Evolutionary conservation across 2,329 filamentous ascomycete species (phyloP).

Genomic region (Diplocarpon mali): DNA sequence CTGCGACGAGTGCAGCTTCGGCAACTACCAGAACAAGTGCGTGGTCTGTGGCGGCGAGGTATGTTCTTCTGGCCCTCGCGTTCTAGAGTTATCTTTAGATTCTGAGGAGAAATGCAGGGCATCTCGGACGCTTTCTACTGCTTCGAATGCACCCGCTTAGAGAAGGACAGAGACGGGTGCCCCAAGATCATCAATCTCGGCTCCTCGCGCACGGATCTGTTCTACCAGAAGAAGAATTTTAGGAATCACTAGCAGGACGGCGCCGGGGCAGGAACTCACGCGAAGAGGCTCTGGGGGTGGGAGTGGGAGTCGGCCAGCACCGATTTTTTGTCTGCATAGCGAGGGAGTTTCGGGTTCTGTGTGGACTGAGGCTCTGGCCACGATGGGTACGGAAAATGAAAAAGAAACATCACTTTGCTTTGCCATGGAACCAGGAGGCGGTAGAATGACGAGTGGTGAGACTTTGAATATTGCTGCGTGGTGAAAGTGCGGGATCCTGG

Average conservation of each 20-base stretch:
- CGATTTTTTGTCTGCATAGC: slow-evolving; percentile 8
- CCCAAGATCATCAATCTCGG: slow-evolving; percentile 99
- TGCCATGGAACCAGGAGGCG: too few relatives aligned
- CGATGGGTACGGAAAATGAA: background rate
- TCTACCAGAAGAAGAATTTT: slow-evolving; percentile 52
- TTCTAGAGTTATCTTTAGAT: slow-evolving; percentile 7
- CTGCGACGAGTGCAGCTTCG: slow-evolving; percentile 98
- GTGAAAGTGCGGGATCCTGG: too few relatives aligned
- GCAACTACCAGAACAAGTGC: slow-evolving; percentile 99
- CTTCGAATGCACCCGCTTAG: slow-evolving; percentile 92
- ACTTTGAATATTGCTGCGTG: too few relatives aligned
- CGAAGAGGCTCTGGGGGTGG: too few relatives aligned
- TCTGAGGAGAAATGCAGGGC: slow-evolving; percentile 37
- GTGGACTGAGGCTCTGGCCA: background rate
- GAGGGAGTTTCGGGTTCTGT: slow-evolving; percentile 7
- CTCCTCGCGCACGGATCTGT: slow-evolving; percentile 85
- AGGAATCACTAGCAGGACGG: slow-evolving; percentile 38
- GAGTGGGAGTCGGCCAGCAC: too few relatives aligned
- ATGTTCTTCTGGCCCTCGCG: background rate
- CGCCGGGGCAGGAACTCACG: too few relatives aligned
- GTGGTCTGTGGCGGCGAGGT: slow-evolving; percentile 90
- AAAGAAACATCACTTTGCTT: background rate
- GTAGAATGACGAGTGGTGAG: too few relatives aligned
- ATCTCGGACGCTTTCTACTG: slow-evolving; percentile 99
- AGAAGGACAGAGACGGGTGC: slow-evolving; percentile 95